Conservation (phyloP, 176 grass and related monocot genomes). For the Juncus inflexus region DNA sequence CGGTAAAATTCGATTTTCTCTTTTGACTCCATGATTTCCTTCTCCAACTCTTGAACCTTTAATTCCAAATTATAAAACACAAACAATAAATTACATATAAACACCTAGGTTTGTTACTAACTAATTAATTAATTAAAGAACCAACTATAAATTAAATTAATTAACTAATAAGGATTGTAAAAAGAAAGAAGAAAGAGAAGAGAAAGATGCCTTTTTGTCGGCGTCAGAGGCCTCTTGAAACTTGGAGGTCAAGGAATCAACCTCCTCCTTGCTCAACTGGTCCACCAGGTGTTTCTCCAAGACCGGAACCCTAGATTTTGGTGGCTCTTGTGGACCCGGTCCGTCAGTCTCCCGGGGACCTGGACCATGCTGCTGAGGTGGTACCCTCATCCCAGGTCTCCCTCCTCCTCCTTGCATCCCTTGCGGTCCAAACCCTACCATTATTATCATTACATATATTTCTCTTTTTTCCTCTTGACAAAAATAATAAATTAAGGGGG, state of each 20-base stretch:
- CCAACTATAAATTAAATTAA: background rate
- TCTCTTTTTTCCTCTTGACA: no score
- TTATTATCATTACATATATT: no score
- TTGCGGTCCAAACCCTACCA: conserved; percentile 51
- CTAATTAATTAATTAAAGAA: conserved; percentile 11
- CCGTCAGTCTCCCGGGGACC: conserved; percentile 55
- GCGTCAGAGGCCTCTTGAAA: conserved; percentile 94
- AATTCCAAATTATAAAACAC: conserved; percentile 25
- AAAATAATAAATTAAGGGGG: no score
- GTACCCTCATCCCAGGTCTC: conserved; percentile 53
- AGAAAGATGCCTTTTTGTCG: conserved; percentile 68
- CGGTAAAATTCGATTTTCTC: conserved; percentile 90
- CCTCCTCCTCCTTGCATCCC: conserved; percentile 46
- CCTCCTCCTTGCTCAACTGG: conserved; percentile 97
- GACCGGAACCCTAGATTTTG: conserved; percentile 78
- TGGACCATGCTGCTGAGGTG: conserved; percentile 46
- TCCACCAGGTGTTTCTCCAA: conserved; percentile 83
- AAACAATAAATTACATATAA: conserved; percentile 33
- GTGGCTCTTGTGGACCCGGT: conserved; percentile 36
- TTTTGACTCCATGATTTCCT: conserved; percentile 93
- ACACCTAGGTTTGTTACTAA: conserved; percentile 18
- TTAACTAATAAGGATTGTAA: conserved; percentile 4
- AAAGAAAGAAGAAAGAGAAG: conserved; percentile 2
- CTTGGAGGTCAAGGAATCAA: conserved; percentile 57
- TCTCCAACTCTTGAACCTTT: conserved; percentile 99